Conservation (phyloP, 1,284 basidiomycete genomes). For the Malassezia furfur region DNA sequence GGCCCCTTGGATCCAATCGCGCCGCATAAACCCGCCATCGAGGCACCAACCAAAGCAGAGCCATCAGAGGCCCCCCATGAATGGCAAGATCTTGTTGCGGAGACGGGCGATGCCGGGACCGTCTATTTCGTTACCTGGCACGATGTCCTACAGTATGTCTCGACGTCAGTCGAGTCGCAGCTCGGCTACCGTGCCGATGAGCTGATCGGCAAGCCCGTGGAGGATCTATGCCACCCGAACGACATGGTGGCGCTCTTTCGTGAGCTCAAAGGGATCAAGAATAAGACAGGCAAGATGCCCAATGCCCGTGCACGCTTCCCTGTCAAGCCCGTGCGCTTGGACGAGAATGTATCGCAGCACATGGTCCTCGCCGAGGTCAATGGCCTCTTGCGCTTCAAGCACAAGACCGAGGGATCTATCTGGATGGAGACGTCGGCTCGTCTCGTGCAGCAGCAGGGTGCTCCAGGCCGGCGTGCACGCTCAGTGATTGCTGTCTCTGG, state of each 20-base stretch:
- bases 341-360: neutral
- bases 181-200: conserved; percentile 56
- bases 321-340: neutral
- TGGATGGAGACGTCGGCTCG: neutral
- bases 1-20: too few relatives aligned
- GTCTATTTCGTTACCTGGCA: conserved; percentile 82
- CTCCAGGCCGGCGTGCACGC: neutral
- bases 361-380: conserved; percentile 1
- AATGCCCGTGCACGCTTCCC: neutral
- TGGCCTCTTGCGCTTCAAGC: conserved; percentile 1
- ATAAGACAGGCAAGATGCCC: neutral
- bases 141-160: conserved; percentile 83
- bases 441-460: neutral
- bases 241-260: conserved; percentile 84
- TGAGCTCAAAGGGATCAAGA: conserved; percentile 66
- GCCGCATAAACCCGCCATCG: neutral
- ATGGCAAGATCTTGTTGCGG: neutral
- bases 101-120: conserved; percentile 51
- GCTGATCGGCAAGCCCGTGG: conserved; percentile 67
- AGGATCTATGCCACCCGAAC: conserved; percentile 71
- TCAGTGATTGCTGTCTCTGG: conserved; percentile 1
- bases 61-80: neutral
- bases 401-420: neutral
- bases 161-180: conserved; percentile 51
- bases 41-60: neutral